phyloP scores from a whole-genome alignment of 2,329 filamentous ascomycete species.

The Fusarium chaquense region DNA sequence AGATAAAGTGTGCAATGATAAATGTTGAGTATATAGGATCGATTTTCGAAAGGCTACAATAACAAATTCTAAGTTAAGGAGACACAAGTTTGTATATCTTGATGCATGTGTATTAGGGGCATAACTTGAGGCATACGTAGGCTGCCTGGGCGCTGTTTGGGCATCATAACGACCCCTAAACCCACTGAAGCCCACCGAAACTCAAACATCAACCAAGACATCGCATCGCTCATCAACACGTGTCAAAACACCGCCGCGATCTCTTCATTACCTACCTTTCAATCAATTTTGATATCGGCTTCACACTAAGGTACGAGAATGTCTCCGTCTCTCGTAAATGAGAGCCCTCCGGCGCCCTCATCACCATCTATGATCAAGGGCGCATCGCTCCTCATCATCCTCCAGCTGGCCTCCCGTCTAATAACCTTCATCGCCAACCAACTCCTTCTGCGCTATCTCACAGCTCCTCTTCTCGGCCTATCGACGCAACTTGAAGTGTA shows the following conservation, averaged over 20 bases:
- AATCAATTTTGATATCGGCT: not conserved
- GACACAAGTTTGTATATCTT: not conserved
- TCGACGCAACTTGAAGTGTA: slow-evolving; percentile 93
- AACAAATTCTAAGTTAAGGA: not conserved
- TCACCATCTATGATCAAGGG: slow-evolving; percentile 68
- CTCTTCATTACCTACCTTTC: not conserved
- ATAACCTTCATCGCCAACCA: slow-evolving; percentile 95
- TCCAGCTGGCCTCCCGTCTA: slow-evolving; percentile 88
- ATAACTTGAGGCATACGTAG: not conserved
- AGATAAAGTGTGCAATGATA: not conserved
- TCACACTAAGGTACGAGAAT: slow-evolving; percentile 2
- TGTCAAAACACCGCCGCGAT: slow-evolving; percentile 23
- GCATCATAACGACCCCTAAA: not conserved
- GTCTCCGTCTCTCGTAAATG: not conserved
- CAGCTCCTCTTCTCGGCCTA: slow-evolving; percentile 84
- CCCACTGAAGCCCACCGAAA: slow-evolving; percentile 25
- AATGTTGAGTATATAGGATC: not conserved
- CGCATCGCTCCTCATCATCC: slow-evolving; percentile 85
- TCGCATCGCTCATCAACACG: slow-evolving; percentile 24
- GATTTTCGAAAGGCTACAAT: too few relatives aligned
- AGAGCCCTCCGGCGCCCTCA: not conserved
- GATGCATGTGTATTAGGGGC: not conserved
- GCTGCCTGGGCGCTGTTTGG: not conserved
- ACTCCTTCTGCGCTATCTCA: slow-evolving; percentile 86
- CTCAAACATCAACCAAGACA: slow-evolving; percentile 3